These are phyloP conservation scores for Pestalotiopsis sp. DNA, from an alignment of 2,329 filamentous ascomycete species.

Conservation along the genomic window DNA sequence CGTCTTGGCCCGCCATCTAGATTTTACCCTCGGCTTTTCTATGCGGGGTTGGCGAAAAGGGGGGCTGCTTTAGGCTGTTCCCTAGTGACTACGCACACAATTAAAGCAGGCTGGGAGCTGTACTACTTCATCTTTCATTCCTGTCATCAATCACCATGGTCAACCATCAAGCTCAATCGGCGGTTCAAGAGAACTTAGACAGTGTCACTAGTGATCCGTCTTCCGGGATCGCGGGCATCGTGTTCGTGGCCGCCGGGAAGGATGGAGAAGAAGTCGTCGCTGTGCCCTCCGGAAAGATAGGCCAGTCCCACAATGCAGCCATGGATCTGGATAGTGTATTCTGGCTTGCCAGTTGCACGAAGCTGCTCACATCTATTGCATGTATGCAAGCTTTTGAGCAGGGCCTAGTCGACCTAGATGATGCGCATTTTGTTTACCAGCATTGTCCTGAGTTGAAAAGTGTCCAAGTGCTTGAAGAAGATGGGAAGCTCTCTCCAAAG, in stretches of 20 bases:
- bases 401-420: slow-evolving; percentile 47
- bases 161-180: not conserved
- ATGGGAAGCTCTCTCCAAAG: slow-evolving; percentile 42
- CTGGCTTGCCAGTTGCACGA: slow-evolving; percentile 60
- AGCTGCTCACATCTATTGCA: slow-evolving; percentile 52
- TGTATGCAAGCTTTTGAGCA: slow-evolving; percentile 59
- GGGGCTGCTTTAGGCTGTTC: no score
- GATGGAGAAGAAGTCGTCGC: slow-evolving; percentile 47
- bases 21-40: no score
- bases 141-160: not conserved
- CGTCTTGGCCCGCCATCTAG: no score
- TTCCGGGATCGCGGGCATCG: not conserved
- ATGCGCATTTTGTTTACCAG: slow-evolving; percentile 43
- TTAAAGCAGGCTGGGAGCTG: no score
- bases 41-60: no score
- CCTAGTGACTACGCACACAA: no score
- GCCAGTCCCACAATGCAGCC: slow-evolving; percentile 40
- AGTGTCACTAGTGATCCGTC: not conserved
- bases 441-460: slow-evolving; percentile 50
- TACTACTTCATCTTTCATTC: not conserved
- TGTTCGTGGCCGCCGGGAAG: slow-evolving; percentile 39
- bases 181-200: not conserved
- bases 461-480: slow-evolving; percentile 42
- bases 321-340: slow-evolving; percentile 63
- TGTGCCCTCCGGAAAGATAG: slow-evolving; percentile 48